These are phyloP conservation scores for Mollisiaceae sp. DNA, from an alignment of 2,329 filamentous ascomycete species.

Conservation along the genomic window DNA sequence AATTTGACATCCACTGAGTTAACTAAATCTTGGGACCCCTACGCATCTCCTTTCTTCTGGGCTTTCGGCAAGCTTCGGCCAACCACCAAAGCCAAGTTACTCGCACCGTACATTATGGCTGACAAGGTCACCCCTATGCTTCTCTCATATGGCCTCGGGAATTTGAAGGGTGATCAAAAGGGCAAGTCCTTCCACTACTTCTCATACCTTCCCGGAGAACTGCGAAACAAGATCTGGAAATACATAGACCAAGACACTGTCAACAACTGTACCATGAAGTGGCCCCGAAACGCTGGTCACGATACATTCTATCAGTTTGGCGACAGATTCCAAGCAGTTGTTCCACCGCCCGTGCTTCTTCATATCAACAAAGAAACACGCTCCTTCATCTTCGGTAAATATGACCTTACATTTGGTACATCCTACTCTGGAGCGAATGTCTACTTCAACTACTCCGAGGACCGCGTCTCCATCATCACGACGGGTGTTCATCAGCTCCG, in stretches of 20 bases:
- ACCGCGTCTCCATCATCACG: constrained; percentile 27
- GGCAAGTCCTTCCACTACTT: constrained; percentile 15
- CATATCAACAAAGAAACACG: constrained; percentile 12
- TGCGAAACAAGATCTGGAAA: constrained; percentile 26
- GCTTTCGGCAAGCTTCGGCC: background rate
- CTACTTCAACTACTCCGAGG: constrained; percentile 24
- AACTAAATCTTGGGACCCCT: background rate
- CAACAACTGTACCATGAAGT: constrained; percentile 8
- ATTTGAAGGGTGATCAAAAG: background rate
- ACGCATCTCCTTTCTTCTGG: background rate
- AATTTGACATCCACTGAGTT: background rate
- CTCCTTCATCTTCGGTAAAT: background rate
- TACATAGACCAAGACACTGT: constrained; percentile 9
- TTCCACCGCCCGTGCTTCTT: constrained; percentile 6
- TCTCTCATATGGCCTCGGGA: background rate
- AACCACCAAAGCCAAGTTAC: background rate
- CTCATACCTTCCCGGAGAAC: constrained; percentile 19
- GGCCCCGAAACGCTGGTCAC: background rate
- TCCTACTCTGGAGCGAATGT: background rate
- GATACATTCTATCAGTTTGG: background rate
- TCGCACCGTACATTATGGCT: constrained; percentile 3
- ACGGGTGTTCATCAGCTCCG: constrained; percentile 9
- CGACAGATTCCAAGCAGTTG: background rate
- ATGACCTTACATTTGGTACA: constrained; percentile 9
- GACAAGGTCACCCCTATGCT: constrained; percentile 1